phyloP scores from a whole-genome alignment of 768 basidiomycete genomes.

The Termitomyces sp. region DNA sequence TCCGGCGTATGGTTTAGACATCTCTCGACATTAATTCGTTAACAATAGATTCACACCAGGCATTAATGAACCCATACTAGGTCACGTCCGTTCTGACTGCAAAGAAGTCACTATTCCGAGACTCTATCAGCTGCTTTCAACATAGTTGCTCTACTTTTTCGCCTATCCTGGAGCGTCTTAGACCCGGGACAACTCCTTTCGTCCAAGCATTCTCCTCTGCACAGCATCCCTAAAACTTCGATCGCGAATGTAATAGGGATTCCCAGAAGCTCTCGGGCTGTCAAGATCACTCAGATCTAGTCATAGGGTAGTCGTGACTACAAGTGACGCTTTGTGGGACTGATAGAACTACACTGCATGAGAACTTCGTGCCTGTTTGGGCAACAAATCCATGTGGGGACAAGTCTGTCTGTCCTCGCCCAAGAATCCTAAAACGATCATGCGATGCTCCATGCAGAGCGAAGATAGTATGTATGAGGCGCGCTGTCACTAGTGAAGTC shows the following conservation, averaged over 20 bases:
- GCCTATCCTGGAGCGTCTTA: neutral
- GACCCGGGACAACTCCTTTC: neutral
- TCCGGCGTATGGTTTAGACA: neutral
- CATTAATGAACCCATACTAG: conserved; percentile 11
- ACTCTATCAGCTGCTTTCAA: neutral
- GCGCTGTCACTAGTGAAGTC: conserved; percentile 6
- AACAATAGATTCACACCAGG: neutral
- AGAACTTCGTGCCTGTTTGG: conserved; percentile 9
- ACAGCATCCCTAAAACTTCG: conserved; percentile 16
- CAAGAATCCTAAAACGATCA: conserved; percentile 12
- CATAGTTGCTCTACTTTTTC: conserved; percentile 2
- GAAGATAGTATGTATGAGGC: neutral
- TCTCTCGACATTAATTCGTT: neutral
- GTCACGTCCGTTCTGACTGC: neutral
- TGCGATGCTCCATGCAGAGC: conserved; percentile 8
- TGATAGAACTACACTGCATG: conserved; percentile 5
- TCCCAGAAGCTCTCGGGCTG: conserved; percentile 8
- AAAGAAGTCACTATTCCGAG: neutral
- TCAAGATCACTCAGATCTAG: conserved; percentile 15
- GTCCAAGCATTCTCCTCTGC: conserved; percentile 11
- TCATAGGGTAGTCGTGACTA: conserved; percentile 13
- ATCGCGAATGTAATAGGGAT: conserved; percentile 7
- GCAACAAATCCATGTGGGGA: conserved; percentile 10
- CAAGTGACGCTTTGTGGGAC: conserved; percentile 2
- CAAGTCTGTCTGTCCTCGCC: neutral